phyloP scores from a whole-genome alignment of 2,329 filamentous ascomycete genomes.

The Didymella glomerata region DNA sequence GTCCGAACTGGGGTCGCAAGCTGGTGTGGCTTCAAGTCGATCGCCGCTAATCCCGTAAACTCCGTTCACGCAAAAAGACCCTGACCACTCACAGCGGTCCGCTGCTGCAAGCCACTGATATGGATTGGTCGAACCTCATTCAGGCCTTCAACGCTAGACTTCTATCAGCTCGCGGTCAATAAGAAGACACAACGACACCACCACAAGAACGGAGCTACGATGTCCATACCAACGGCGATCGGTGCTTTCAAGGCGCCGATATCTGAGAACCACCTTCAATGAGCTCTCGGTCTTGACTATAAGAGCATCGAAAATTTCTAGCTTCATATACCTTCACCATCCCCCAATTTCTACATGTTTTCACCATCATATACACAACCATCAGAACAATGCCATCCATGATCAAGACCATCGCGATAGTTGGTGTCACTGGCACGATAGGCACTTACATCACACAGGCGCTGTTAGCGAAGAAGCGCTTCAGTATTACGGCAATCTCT shows the following conservation, averaged over 20 bases:
- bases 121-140: not conserved
- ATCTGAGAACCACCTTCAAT: not conserved
- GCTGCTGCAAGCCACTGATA: not conserved
- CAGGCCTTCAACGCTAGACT: not conserved
- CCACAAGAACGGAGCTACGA: not conserved
- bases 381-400: not conserved
- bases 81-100: not conserved
- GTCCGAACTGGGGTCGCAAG: not conserved
- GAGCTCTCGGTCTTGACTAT: not conserved
- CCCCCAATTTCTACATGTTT: not conserved
- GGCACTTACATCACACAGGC: conserved; percentile 42
- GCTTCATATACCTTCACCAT: not conserved
- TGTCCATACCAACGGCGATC: not conserved
- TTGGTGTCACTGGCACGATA: conserved; percentile 45
- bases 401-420: conserved; percentile 51
- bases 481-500: conserved; percentile 60
- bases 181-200: not conserved
- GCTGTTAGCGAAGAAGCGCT: conserved; percentile 58
- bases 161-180: not conserved
- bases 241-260: not conserved
- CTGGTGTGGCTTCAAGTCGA: not conserved
- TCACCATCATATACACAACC: not conserved
- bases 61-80: not conserved
- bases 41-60: not conserved
- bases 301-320: not conserved